Base-by-base conservation (phyloP, 768 basidiomycete genomes). In the Panaeolus papilionaceus region DNA sequence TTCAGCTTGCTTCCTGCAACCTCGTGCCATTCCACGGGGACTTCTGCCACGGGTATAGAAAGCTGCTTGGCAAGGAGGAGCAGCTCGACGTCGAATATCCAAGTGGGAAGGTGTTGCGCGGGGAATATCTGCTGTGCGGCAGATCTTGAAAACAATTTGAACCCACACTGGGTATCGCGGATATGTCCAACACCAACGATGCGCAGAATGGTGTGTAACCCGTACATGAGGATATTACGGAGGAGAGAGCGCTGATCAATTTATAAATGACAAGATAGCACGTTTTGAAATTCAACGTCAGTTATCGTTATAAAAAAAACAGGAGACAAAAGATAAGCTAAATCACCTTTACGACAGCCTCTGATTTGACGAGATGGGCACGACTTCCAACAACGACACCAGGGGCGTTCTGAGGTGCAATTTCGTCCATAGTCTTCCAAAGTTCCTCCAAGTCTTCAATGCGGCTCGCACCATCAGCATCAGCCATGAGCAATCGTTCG, bases 1-100 rank as follows among this genome's bases (percentile, higher is more conserved):
- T 91, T 89, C 69, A 98, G 84, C 79, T 98, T 98, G 81, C 94
- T 96, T 47, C 96, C 96, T 0, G 89, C 85, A 2, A 98, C 93
- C 79, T 98, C 96, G 68, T 95, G 92, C 96, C 96, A 98, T 70
- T 90, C 88, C 37, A 98, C 90, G 0, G 94, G 88, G 7, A 98
- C 93, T 75, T 98, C 96, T 7, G 79, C 84, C 1, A 96, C 91
- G 1, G 95, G 93, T 67, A 98, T 91, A 9, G 83, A 73, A 45
- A 92, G 82, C 75, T 91, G 86, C 75, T 93, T 91, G 9, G 96
- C 94, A 44, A 96, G 84, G 10, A 98, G 83, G 20, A 98, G 82
- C 4, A 98, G 86, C 77, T 98, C 96, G 67, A 98, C 96, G 78
- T 98, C 96, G 73, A 98, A 98, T 76, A 97, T 96, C 96, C 96